Evolutionary conservation across 129 eudicot genomes (phyloP), one percentile per base, ranked within the genome.

Genomic region (Artemisia argyi): DNA sequence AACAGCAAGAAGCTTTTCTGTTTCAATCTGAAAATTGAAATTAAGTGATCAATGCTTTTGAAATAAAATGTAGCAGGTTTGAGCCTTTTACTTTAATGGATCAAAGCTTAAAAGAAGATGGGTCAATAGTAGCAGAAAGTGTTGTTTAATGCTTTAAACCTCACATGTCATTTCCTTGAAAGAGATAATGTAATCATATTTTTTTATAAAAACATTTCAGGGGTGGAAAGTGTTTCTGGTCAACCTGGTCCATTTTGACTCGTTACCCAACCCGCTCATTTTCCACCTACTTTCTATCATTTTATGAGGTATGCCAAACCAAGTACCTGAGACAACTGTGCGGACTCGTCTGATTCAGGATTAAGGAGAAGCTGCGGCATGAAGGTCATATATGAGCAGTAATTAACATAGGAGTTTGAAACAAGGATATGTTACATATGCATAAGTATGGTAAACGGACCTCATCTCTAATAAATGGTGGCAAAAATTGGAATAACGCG

Each of bases 321-420:
- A 60, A 20, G 78, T 78, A 92, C 98, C 96, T 92, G 98, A 52
- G 99, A 94, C 73, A 94, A 79, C 69, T 94, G 99, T 22, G 99
- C 96, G 12, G 97, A 90, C 83, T 94, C 91, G 81, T 90, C 99
- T 62, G 99, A 94, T 86, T 91, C 99, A 11, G 97, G 99, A 79
- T 82, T 77, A 68, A 94, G 99, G 67, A 94, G 96, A 61, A 94
- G 90, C 99, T 92, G 85, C 58, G 39, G 73, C 15, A 81, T 13
- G 17, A 22, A 79, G 24, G 54, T 30, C 72, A 64, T 57, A 65
- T 11, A 65, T 80, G 65, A 84, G 80, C 61, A 44, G 44, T 62
- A 52, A 56, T 15, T 54, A 2, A 49, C 42, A 20, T 46, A 69
- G 0, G 42, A 24, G 14, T 19, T 51, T 16, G 14, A 61, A 46